Evolutionary conservation across 1,139 yeast genomes (phyloP), one percentile per base, ranked within the genome.

Genomic region (Pichia sp.): DNA sequence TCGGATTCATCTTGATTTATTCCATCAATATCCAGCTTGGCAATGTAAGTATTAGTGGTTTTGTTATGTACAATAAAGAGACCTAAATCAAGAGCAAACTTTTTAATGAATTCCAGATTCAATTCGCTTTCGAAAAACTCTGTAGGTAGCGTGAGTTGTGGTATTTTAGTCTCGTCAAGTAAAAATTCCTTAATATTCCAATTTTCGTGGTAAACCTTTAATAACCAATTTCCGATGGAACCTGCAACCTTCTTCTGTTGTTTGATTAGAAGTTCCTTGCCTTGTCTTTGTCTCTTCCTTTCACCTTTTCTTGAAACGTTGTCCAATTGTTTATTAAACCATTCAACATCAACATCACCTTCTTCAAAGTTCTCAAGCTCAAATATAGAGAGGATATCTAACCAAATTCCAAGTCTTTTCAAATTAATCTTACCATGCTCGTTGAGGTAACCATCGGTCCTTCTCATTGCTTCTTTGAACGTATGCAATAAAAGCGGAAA

Each of bases 281-380:
- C 91, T 43, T 71, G 67, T 52, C 76, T 70, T 43, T 74, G 73
- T 58, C 93, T 74, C 55, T 75, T 78, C 55, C 73, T 75, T 49
- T 76, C 81, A 48, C 91, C 93, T 41, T 77, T 70, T 34, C 81
- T 68, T 4, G 95, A 82, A 43, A 89, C 79, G 52, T 81, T 79
- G 51, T 84, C 93, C 46, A 89, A 71, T 53, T 84, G 84, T 54
- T 81, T 76, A 60, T 85, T 86, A 62, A 88, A 84, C 96, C 96
- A 89, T 49, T 83, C 94, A 33, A 83, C 77, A 59, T 91, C 96
- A 44, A 86, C 84, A 49, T 84, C 86, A 41, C 75, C 76, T 49
- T 73, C 79, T 57, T 84, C 93, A 54, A 88, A 89, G 56, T 79
- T 77, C 59, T 85, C 88, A 52, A 85, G 68, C 60, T 86, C 96